Evolutionary conservation across 164 flowering plant species (phyloP).

Genomic region (Vitis labrusca): DNA sequence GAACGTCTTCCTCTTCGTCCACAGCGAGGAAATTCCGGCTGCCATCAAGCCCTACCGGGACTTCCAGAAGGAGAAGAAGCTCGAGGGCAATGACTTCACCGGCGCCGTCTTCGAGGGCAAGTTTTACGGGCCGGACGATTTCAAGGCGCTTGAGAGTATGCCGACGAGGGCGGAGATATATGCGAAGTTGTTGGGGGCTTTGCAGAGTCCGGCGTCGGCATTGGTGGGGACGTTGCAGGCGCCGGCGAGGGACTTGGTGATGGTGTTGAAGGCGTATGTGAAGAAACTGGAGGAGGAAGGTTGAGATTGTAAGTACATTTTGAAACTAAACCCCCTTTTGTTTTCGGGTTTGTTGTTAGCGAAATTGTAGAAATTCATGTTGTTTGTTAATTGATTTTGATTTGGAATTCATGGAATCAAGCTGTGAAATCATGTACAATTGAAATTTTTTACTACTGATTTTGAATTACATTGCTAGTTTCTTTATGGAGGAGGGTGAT

Average conservation of each 20-base stretch:
- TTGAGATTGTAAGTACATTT: conserved; percentile 16
- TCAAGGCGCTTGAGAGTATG: conserved; percentile 74
- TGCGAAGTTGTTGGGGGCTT: conserved; percentile 67
- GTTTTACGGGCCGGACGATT: conserved; percentile 73
- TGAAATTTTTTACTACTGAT: background rate
- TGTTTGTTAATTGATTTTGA: background rate
- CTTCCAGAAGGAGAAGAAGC: conserved; percentile 83
- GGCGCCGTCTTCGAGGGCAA: conserved; percentile 96
- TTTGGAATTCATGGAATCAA: background rate
- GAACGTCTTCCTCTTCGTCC: conserved; percentile 94
- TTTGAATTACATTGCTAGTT: background rate
- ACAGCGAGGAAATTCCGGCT: conserved; percentile 78
- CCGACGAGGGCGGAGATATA: conserved; percentile 88
- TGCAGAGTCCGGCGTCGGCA: conserved; percentile 70
- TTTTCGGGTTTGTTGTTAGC: background rate
- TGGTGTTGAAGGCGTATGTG: conserved; percentile 84
- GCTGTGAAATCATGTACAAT: background rate
- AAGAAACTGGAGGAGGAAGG: conserved; percentile 80
- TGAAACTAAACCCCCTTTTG: background rate
- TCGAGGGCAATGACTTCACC: conserved; percentile 77
- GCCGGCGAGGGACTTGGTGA: conserved; percentile 81
- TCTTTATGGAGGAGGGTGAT: background rate
- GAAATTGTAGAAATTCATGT: background rate
- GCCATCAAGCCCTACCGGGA: conserved; percentile 79
- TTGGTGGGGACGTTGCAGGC: conserved; percentile 83